Conservation (phyloP, 352 stramenopile species). For the Detonula confervacea region DNA sequence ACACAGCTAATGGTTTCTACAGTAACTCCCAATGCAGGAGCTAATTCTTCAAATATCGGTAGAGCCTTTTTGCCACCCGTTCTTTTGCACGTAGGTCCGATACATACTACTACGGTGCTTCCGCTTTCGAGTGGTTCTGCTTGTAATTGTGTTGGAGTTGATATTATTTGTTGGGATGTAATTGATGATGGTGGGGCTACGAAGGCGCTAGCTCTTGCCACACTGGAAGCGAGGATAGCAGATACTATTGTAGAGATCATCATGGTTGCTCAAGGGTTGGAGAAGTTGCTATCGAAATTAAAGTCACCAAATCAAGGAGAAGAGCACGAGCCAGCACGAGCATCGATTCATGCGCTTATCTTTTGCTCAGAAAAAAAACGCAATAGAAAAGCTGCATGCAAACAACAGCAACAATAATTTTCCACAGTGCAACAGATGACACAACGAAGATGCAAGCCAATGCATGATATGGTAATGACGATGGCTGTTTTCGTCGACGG, state of each 20-base stretch:
- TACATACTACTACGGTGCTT: slow-evolving; percentile 64
- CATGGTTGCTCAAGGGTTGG: neutral
- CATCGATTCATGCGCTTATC: no score
- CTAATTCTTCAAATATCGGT: slow-evolving; percentile 59
- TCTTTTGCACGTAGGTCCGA: slow-evolving; percentile 59
- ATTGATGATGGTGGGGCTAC: neutral
- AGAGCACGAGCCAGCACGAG: no score
- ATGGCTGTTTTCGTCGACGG: neutral
- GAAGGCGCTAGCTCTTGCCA: neutral
- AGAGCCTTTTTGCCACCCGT: slow-evolving; percentile 60
- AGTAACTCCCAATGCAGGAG: slow-evolving; percentile 37
- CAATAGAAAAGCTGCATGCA: no score
- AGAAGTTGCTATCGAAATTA: neutral
- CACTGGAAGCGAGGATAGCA: neutral
- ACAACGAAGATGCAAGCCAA: no score
- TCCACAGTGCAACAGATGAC: neutral
- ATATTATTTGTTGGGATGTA: neutral
- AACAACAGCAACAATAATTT: neutral
- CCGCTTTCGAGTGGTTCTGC: slow-evolving; percentile 59
- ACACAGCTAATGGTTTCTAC: slow-evolving; percentile 73
- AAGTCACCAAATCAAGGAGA: neutral
- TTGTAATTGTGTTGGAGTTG: neutral
- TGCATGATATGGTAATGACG: no score
- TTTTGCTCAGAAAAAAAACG: no score
- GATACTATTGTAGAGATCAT: neutral